phyloP scores from a whole-genome alignment of 2,329 filamentous ascomycete genomes.

The Colletotrichum sansevieriae region DNA sequence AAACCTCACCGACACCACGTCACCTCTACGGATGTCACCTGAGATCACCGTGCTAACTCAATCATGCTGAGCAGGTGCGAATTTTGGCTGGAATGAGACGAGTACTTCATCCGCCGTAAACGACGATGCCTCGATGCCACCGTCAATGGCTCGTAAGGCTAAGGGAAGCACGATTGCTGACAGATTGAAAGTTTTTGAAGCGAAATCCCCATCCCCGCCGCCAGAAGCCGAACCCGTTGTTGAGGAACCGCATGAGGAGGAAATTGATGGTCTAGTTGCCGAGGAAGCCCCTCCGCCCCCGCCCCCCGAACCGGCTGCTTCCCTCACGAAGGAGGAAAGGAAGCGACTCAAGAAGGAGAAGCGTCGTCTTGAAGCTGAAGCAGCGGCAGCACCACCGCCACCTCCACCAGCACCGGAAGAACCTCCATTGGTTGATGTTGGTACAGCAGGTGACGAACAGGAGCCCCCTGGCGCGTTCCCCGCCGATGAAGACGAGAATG shows the following conservation, averaged over 20 bases:
- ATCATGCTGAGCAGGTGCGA: conserved; percentile 60
- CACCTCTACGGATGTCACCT: conserved; percentile 46
- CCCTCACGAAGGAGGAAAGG: conserved; percentile 50
- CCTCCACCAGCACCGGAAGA: conserved; percentile 42
- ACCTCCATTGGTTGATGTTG: conserved; percentile 40
- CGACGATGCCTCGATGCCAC: conserved; percentile 56
- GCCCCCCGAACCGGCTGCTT: conserved; percentile 47
- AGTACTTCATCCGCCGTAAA: conserved; percentile 53
- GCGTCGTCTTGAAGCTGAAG: conserved; percentile 48
- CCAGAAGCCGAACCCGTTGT: conserved; percentile 48
- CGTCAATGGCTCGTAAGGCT: conserved; percentile 58
- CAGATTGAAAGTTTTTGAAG: conserved; percentile 69
- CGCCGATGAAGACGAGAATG: conserved; percentile 62
- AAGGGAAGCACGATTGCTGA: conserved; percentile 67
- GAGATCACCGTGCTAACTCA: conserved; percentile 66
- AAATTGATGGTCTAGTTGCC: conserved; percentile 45
- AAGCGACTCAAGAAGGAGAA: conserved; percentile 59
- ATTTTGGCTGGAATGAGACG: conserved; percentile 54
- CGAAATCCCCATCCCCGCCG: conserved; percentile 45
- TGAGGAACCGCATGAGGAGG: conserved; percentile 41
- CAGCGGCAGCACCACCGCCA: conserved; percentile 30
- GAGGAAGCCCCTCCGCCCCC: conserved; percentile 56
- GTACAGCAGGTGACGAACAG: conserved; percentile 47
- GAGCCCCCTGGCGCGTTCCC: conserved; percentile 71
- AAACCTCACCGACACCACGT: conserved; percentile 28